A percentile compares a stretch with the other conserved stretches of the same genome.
These are phyloP conservation scores for Elongisporangium anandrum DNA, from an alignment of 352 stramenopile species.

Conservation along the genomic window DNA sequence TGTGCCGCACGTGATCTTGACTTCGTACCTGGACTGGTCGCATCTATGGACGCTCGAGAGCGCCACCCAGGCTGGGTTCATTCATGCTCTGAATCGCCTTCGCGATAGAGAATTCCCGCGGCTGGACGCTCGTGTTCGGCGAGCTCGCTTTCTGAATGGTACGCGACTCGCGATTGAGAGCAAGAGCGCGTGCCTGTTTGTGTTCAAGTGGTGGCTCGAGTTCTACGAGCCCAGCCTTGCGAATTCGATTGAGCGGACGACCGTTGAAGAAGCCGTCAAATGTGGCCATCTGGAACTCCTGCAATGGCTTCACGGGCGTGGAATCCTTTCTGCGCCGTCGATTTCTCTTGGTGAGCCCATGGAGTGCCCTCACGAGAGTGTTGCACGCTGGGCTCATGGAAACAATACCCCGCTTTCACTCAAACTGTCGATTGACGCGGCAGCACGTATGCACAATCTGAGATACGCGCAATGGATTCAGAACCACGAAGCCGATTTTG, in stretches of 20 bases:
- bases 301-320: conserved; percentile 30
- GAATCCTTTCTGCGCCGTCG: conserved; percentile 14
- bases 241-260: not conserved
- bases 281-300: conserved; percentile 34
- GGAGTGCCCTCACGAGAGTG: conserved; percentile 17
- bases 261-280: conserved; percentile 11
- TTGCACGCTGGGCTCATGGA: conserved; percentile 36
- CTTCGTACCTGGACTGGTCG: not conserved
- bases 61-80: not conserved
- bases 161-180: not conserved
- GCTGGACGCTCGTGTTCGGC: not conserved
- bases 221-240: not conserved
- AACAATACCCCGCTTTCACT: conserved; percentile 31
- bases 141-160: not conserved
- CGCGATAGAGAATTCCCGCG: not conserved
- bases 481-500: not conserved
- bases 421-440: conserved; percentile 17
- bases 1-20: not conserved
- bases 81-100: not conserved
- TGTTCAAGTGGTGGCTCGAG: not conserved
- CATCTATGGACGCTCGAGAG: not conserved
- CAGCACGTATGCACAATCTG: not conserved
- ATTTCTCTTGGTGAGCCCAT: conserved; percentile 27
- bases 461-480: not conserved
- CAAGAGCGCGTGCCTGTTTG: not conserved